Percentiles rank a stretch among this genome's conserved stretches.
These are phyloP conservation scores for Deinandra increscens DNA, from an alignment of 129 eudicot genomes.

Conservation along the genomic window DNA sequence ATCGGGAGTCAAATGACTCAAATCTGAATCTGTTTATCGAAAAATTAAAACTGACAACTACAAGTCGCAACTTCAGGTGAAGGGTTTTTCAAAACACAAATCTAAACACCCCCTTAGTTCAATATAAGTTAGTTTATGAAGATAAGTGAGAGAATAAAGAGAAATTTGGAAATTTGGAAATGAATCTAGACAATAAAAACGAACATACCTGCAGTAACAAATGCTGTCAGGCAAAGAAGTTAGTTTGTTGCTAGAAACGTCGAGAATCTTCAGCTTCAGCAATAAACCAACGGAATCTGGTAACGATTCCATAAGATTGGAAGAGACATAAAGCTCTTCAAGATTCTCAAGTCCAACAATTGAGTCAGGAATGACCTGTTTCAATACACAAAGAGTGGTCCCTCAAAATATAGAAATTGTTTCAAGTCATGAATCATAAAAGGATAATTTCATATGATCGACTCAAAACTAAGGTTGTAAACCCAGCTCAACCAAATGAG, in stretches of 20 bases:
- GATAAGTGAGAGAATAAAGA: neutral
- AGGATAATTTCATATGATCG: too few species aligned
- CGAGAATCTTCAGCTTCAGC: conserved; percentile 59
- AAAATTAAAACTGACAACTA: neutral
- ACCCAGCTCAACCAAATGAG: too few species aligned
- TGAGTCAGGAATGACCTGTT: conserved; percentile 87
- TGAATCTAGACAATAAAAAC: neutral
- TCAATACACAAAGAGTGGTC: conserved; percentile 6
- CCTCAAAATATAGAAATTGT: too few species aligned
- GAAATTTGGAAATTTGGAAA: neutral
- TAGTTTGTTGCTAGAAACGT: conserved; percentile 89
- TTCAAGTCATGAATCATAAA: neutral
- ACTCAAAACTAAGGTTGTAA: too few species aligned
- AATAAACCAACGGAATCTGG: conserved; percentile 90
- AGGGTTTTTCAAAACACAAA: neutral
- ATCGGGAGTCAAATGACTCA: too few species aligned
- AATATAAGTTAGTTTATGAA: neutral
- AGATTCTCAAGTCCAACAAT: conserved; percentile 87
- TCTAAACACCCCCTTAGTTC: neutral
- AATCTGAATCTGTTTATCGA: neutral
- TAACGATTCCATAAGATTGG: conserved; percentile 68
- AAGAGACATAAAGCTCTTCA: conserved; percentile 73
- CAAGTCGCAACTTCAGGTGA: neutral
- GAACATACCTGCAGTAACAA: conserved; percentile 81
- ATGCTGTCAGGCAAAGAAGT: conserved; percentile 89